Conservation (phyloP, 352 stramenopile genomes). For the Plasmopara muralis region DNA sequence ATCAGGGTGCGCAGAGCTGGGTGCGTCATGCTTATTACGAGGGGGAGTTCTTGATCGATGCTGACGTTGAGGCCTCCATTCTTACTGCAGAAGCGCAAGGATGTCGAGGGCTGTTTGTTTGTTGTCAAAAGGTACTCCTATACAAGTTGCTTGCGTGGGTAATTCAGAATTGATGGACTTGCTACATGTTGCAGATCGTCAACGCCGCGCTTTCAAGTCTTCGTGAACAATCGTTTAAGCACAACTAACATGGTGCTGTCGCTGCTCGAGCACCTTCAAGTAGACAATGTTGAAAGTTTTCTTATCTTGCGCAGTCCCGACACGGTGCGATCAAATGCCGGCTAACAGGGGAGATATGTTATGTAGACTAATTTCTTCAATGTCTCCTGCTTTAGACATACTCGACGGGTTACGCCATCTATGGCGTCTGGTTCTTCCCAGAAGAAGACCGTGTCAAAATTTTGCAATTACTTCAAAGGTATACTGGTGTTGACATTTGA, state of each 20-base stretch:
- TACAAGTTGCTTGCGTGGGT: background rate
- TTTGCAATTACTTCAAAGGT: conserved; percentile 64
- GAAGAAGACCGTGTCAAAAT: conserved; percentile 81
- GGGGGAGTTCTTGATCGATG: background rate
- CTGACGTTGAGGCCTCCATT: conserved; percentile 9
- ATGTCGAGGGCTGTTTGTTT: conserved; percentile 81
- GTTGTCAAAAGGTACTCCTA: conserved; percentile 63
- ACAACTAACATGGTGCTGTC: conserved; percentile 82
- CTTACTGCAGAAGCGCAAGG: conserved; percentile 68
- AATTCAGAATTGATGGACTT: background rate
- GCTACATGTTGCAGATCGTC: conserved; percentile 38
- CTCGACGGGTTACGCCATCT: conserved; percentile 68
- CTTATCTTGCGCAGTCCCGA: conserved; percentile 74
- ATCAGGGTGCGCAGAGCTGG: conserved; percentile 75
- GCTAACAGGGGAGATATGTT: background rate
- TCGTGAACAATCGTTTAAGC: conserved; percentile 86
- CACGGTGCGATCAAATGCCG: conserved; percentile 21
- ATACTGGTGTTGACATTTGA: conserved; percentile 2
- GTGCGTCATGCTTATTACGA: conserved; percentile 28
- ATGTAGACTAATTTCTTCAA: background rate
- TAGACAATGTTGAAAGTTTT: conserved; percentile 82
- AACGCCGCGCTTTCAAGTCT: conserved; percentile 76
- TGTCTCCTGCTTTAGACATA: conserved; percentile 26
- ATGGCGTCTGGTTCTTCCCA: conserved; percentile 84
- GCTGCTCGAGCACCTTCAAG: conserved; percentile 60